phyloP scores from a whole-genome alignment of 169 alveolate species.

The Plasmodium blacklocki region DNA sequence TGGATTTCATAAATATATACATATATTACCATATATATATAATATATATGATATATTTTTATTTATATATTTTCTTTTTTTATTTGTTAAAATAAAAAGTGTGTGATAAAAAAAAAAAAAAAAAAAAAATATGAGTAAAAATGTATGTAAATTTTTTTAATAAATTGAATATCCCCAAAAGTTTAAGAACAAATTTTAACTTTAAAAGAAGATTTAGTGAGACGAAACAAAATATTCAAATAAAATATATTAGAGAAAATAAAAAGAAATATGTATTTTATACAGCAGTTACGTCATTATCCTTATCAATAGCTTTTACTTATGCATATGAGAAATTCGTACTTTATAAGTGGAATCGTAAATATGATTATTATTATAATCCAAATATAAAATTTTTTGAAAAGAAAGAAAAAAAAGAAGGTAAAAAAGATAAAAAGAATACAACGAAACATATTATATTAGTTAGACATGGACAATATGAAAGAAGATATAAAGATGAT shows the following conservation, averaged over 20 bases:
- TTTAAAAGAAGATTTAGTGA: slow-evolving; percentile 34
- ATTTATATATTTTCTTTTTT: too few relatives aligned
- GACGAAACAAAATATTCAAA: slow-evolving; percentile 12
- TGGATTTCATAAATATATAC: too few relatives aligned
- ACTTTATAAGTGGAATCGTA: slow-evolving; percentile 65
- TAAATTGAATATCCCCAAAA: neutral
- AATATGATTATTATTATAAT: slow-evolving; percentile 58
- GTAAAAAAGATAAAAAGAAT: slow-evolving; percentile 36
- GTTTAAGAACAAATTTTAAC: neutral
- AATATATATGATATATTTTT: too few relatives aligned
- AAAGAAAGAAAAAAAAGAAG: slow-evolving; percentile 68
- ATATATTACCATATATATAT: too few relatives aligned
- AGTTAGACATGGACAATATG: slow-evolving; percentile 82
- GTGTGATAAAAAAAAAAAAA: too few relatives aligned
- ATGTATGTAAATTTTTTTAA: slow-evolving; percentile 2
- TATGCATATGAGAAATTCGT: slow-evolving; percentile 65
- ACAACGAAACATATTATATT: slow-evolving; percentile 77
- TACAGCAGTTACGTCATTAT: slow-evolving; percentile 51
- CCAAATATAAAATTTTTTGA: slow-evolving; percentile 40
- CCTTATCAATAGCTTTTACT: slow-evolving; percentile 37
- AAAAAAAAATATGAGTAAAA: neutral
- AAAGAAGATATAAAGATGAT: slow-evolving; percentile 54
- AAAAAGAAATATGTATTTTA: slow-evolving; percentile 44
- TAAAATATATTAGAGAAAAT: slow-evolving; percentile 44
- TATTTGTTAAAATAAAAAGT: too few relatives aligned